These are phyloP conservation scores for Cardamine resedifolia DNA, from an alignment of 345 rosid genomes.

Conservation along the genomic window DNA sequence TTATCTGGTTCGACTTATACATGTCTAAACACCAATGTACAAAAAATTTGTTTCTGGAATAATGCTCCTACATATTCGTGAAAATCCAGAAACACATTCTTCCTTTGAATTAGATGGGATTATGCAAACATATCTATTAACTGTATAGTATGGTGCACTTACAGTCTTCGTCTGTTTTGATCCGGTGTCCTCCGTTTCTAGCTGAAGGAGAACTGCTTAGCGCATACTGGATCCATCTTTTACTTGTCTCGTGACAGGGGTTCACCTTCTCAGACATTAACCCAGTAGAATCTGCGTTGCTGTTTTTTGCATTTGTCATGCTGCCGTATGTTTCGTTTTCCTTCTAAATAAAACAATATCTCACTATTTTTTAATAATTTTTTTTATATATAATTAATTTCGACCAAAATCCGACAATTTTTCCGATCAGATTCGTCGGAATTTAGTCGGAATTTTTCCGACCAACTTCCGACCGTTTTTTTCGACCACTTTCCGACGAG, in stretches of 20 bases:
- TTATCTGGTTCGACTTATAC: slow-evolving; percentile 13
- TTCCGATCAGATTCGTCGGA: too few species aligned
- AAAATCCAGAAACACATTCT: not conserved
- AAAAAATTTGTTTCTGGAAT: not conserved
- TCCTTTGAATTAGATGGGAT: not conserved
- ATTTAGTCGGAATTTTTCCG: too few species aligned
- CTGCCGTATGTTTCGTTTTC: slow-evolving; percentile 28
- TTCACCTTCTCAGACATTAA: slow-evolving; percentile 37
- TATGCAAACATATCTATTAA: slow-evolving; percentile 5
- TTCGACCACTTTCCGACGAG: too few species aligned
- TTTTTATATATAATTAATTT: too few species aligned
- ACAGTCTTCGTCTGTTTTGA: slow-evolving; percentile 92
- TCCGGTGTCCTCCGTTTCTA: slow-evolving; percentile 69
- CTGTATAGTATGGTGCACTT: slow-evolving; percentile 46
- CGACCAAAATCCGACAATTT: too few species aligned
- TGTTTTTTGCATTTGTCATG: slow-evolving; percentile 33
- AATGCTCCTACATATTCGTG: not conserved
- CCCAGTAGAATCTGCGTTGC: slow-evolving; percentile 31
- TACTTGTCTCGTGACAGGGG: slow-evolving; percentile 36
- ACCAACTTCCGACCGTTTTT: too few species aligned
- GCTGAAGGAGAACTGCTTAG: slow-evolving; percentile 40
- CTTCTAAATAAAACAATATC: too few species aligned
- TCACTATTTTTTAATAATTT: too few species aligned
- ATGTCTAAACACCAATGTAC: not conserved
- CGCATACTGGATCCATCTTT: slow-evolving; percentile 41